Conservation (phyloP, 208 protist genomes). For the Trypanosoma melophagium region DNA sequence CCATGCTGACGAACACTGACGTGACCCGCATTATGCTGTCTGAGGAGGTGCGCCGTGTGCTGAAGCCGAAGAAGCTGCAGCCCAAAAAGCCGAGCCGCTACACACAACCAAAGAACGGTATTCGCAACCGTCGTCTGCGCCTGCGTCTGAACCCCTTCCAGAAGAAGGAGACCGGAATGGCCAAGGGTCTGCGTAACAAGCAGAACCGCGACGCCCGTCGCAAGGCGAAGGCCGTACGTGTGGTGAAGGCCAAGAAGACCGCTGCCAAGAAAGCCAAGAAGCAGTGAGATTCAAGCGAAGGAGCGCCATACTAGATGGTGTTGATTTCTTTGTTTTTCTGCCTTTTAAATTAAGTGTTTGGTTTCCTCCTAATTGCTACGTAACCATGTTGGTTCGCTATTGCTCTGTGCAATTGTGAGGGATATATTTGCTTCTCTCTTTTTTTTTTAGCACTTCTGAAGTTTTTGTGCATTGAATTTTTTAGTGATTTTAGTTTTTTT, state of each 20-base stretch:
- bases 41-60: conserved; percentile 74
- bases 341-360: conserved; percentile 8
- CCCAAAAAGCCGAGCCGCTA: conserved; percentile 52
- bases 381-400: too few species aligned
- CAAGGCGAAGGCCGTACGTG: conserved; percentile 35
- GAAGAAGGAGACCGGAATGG: conserved; percentile 56
- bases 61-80: conserved; percentile 78
- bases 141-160: conserved; percentile 76
- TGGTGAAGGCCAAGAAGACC: conserved; percentile 61
- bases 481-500: conserved; percentile 7
- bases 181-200: conserved; percentile 53
- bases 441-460: too few species aligned
- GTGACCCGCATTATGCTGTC: conserved; percentile 83
- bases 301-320: not conserved
- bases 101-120: conserved; percentile 61
- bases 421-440: too few species aligned
- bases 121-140: conserved; percentile 79
- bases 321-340: conserved; percentile 13
- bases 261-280: conserved; percentile 40
- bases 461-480: too few species aligned
- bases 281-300: conserved; percentile 25
- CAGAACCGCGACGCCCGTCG: conserved; percentile 53
- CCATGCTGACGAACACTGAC: conserved; percentile 76
- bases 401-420: too few species aligned
- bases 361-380: too few species aligned